Evolutionary conservation across 768 basidiomycete genomes (phyloP).

Genomic region (Naganishia onofrii): DNA sequence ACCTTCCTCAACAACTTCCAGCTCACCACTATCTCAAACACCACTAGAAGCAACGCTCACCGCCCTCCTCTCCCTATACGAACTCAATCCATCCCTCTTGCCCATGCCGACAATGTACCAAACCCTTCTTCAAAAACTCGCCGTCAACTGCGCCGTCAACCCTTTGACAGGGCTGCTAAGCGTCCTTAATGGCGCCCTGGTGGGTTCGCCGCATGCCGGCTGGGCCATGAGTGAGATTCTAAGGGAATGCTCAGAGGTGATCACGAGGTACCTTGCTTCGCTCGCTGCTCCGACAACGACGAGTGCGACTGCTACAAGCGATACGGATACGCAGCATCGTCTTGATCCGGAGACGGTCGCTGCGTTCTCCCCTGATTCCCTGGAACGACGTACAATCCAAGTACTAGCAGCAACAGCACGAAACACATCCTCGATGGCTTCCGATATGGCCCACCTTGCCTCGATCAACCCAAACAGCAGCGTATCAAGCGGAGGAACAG

Average conservation of each 20-base stretch:
- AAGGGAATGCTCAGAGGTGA: conserved; percentile 67
- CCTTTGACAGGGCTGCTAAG: conserved; percentile 78
- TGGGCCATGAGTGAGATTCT: conserved; percentile 62
- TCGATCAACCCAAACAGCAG: too few species aligned
- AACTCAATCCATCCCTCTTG: conserved; percentile 64
- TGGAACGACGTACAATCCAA: conserved; percentile 62
- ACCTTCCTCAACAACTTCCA: conserved; percentile 49
- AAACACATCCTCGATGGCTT: conserved; percentile 78
- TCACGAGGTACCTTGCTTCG: conserved; percentile 52
- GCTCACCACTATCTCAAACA: conserved; percentile 56
- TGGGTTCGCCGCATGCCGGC: conserved; percentile 56
- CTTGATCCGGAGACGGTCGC: conserved; percentile 54
- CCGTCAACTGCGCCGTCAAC: conserved; percentile 76
- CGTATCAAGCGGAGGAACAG: conserved; percentile 56
- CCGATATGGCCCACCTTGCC: conserved; percentile 57
- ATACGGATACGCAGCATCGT: background rate
- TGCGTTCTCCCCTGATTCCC: conserved; percentile 51
- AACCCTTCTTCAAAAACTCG: conserved; percentile 73
- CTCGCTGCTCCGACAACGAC: conserved; percentile 30
- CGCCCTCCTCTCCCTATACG: conserved; percentile 59
- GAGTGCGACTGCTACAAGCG: too few species aligned
- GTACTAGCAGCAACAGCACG: conserved; percentile 62
- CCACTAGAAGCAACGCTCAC: conserved; percentile 61
- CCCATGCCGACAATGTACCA: conserved; percentile 67
- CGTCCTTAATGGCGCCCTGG: conserved; percentile 74